Evolutionary conservation across 164 flowering plant species (phyloP).

Genomic region (Liriodendron chinense): DNA sequence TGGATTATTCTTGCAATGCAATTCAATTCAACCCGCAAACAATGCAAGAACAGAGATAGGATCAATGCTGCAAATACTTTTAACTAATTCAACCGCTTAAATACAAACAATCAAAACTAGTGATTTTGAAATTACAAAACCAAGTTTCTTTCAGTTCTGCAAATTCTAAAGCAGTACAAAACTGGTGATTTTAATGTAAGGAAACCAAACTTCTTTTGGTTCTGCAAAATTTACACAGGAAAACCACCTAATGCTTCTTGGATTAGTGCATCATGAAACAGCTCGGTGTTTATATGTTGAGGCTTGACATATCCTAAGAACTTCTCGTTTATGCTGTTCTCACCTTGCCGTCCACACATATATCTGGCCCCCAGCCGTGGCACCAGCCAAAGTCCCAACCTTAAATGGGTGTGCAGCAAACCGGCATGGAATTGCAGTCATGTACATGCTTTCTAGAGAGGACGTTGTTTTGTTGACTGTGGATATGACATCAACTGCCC

Average conservation of each 20-base stretch:
- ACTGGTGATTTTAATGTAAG: background rate
- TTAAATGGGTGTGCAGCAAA: slow-evolving; percentile 68
- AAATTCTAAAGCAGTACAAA: background rate
- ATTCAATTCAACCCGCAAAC: no score
- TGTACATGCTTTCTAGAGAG: slow-evolving; percentile 49
- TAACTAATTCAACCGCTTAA: background rate
- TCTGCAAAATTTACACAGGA: slow-evolving; percentile 6
- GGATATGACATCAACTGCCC: slow-evolving; percentile 78
- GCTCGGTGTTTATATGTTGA: no score
- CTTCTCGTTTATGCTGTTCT: background rate
- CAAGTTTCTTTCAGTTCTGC: background rate
- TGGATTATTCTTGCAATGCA: no score
- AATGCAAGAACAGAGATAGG: no score
- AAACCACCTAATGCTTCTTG: background rate
- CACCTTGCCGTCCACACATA: slow-evolving; percentile 54
- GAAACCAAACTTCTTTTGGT: no score
- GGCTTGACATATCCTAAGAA: no score
- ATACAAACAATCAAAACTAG: no score
- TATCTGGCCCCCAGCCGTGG: slow-evolving; percentile 78
- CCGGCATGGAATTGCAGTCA: slow-evolving; percentile 84
- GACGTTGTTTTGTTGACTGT: slow-evolving; percentile 20
- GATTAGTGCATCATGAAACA: background rate
- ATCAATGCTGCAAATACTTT: background rate
- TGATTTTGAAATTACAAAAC: no score
- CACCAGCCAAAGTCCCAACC: slow-evolving; percentile 74